A percentile compares a stretch with the other conserved stretches of the same genome.
phyloP scores from a whole-genome alignment of 352 stramenopile genomes.

The Elongisporangium anandrum region DNA sequence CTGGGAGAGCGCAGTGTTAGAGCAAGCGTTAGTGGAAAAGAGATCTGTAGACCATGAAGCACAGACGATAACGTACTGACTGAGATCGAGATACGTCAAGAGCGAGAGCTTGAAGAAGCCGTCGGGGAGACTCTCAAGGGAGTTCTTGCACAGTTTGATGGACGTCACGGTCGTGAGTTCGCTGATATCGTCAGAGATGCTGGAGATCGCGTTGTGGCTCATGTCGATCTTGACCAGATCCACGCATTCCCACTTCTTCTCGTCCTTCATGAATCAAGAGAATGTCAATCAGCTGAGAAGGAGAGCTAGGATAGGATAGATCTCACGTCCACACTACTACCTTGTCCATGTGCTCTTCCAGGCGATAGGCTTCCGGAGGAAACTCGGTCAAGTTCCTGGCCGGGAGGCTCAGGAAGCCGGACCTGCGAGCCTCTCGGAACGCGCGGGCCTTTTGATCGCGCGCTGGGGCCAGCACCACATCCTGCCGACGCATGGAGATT shows the following conservation, averaged over 20 bases:
- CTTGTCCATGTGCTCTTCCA: conserved; percentile 80
- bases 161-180: conserved; percentile 43
- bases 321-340: conserved; percentile 4
- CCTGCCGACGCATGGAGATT: conserved; percentile 19
- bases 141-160: conserved; percentile 74
- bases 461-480: conserved; percentile 51
- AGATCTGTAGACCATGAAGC: too few relatives aligned
- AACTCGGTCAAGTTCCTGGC: conserved; percentile 52
- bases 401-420: conserved; percentile 58
- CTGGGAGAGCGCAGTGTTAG: conserved; percentile 22
- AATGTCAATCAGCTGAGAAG: too few relatives aligned
- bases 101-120: conserved; percentile 60
- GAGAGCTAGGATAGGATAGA: too few relatives aligned
- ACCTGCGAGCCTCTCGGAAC: conserved; percentile 59
- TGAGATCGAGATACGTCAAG: conserved; percentile 67
- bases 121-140: conserved; percentile 44
- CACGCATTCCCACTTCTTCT: conserved; percentile 84
- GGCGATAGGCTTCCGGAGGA: conserved; percentile 60
- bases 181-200: conserved; percentile 49
- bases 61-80: conserved; percentile 67
- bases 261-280: too few relatives aligned
- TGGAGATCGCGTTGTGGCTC: conserved; percentile 69
- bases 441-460: conserved; percentile 49
- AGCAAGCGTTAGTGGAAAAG: too few relatives aligned
- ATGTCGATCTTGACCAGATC: conserved; percentile 78